Base-by-base conservation (phyloP, 257 asterid genomes). In the Solanum clarkiae region DNA sequence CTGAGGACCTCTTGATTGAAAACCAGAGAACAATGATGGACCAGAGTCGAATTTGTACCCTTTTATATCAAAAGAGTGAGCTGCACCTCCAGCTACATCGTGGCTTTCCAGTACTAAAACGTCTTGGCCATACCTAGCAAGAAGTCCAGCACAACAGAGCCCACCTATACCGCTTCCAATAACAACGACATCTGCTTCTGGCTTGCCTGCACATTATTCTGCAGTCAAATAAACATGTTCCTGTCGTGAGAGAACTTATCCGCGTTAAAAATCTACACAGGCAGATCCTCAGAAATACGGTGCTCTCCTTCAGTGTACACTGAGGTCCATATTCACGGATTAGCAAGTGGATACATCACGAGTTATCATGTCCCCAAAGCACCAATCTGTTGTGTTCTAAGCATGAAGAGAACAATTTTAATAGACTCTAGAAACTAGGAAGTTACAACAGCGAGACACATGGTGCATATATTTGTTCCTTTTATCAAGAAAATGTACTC, bases 121-220 rank as follows among this genome's bases (percentile, higher is more conserved):
- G 84, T 96, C 97, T 86, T 91, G 94, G 85, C 90, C 84, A 83
- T 96, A 96, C 88, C 98, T 91, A 68, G 99, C 99, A 71, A 94
- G 91, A 85, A 96, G 98, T 49, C 94, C 91, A 29, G 93, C 98
- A 86, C 98, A 96, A 81, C 97, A 93, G 60, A 96, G 87, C 51
- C 99, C 98, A 59, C 95, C 98, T 83, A 96, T 94, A 66, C 98
- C 99, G 86, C 99, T 96, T 79, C 99, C 99, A 65, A 96, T 91
- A 83, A 51, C 81, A 68, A 96, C 89, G 14, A 93, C 91, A 90
- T 96, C 99, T 77, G 98, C 98, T 92, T 93, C 98, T 42, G 95
- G 71, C 85, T 90, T 91, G 84, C 98, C 98, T 93, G 98, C 92
- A 90, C 89, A 89, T 90, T 89, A 92, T 90, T 88, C 93, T 91